A percentile compares a stretch with the other conserved stretches of the same genome.
Evolutionary conservation across 306 rosid genomes (phyloP).

Genomic region (Sicyos edulis): DNA sequence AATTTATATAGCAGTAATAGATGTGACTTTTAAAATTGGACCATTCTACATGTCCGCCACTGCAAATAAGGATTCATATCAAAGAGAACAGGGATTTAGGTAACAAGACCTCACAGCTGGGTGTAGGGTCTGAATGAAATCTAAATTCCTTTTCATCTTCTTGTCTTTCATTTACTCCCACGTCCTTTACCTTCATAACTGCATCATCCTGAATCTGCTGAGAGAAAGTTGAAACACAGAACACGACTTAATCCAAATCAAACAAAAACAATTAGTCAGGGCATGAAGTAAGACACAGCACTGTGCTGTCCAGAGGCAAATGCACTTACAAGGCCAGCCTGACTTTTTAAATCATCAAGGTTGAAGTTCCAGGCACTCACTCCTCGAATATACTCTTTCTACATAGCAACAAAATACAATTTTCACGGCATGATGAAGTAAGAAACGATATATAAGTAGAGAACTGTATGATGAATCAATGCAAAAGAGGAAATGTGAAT

Average conservation of each 20-base stretch:
- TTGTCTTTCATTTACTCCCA: conserved; percentile 34
- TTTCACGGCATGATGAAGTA: background rate
- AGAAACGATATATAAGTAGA: background rate
- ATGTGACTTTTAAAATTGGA: background rate
- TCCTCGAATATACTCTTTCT: conserved; percentile 97
- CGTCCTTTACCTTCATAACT: conserved; percentile 40
- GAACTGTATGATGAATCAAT: background rate
- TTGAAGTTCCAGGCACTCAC: conserved; percentile 99
- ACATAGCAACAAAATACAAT: conserved; percentile 25
- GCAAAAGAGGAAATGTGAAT: background rate
- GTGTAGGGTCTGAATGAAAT: conserved; percentile 37
- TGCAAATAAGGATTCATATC: background rate
- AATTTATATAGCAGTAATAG: conserved; percentile 3
- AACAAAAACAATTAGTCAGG: background rate
- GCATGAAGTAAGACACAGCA: background rate
- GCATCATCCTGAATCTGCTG: conserved; percentile 76
- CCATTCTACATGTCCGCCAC: background rate
- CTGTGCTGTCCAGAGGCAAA: conserved; percentile 8
- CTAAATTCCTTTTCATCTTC: conserved; percentile 31
- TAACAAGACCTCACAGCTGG: conserved; percentile 48
- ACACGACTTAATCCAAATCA: background rate
- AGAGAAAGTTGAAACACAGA: conserved; percentile 20
- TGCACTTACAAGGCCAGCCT: conserved; percentile 86
- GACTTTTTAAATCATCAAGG: conserved; percentile 81
- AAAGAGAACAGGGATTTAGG: conserved; percentile 16